phyloP scores from a whole-genome alignment of 176 grass and related monocot species.

The Triticum aestivum region DNA sequence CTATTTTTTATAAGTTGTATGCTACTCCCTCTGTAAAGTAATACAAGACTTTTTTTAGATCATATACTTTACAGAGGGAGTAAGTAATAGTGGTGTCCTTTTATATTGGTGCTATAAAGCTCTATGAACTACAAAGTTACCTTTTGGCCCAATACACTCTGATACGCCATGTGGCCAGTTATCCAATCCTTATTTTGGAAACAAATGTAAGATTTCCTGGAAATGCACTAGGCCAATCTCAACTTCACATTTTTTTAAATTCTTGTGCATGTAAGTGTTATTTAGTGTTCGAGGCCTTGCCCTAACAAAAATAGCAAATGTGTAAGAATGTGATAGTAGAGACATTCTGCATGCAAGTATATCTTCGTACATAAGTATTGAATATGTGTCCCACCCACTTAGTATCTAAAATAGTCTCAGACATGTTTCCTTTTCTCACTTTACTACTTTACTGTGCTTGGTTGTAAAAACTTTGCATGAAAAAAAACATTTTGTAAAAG shows the following conservation, averaged over 20 bases:
- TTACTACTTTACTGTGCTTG: not conserved
- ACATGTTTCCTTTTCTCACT: not conserved
- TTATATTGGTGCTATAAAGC: not conserved
- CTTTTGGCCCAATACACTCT: not conserved
- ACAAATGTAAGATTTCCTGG: not conserved
- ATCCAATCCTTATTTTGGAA: not conserved
- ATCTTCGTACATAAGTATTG: not conserved
- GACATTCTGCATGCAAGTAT: not conserved
- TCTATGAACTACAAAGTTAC: not conserved
- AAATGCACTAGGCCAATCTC: not conserved
- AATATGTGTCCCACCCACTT: not conserved
- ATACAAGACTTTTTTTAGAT: too few relatives aligned
- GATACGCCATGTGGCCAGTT: not conserved
- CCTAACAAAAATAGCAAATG: not conserved
- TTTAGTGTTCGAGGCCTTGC: not conserved
- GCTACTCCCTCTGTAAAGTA: not conserved
- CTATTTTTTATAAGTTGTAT: not conserved
- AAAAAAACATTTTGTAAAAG: not conserved
- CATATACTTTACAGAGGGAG: too few relatives aligned
- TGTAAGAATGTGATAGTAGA: not conserved
- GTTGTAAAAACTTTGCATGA: not conserved
- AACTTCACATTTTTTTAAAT: not conserved
- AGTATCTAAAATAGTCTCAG: not conserved
- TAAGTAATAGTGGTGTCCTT: not conserved
- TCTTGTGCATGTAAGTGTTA: not conserved